Conservation (phyloP, 2,329 filamentous ascomycete species). For the Aaosphaeria pasadenensis region DNA sequence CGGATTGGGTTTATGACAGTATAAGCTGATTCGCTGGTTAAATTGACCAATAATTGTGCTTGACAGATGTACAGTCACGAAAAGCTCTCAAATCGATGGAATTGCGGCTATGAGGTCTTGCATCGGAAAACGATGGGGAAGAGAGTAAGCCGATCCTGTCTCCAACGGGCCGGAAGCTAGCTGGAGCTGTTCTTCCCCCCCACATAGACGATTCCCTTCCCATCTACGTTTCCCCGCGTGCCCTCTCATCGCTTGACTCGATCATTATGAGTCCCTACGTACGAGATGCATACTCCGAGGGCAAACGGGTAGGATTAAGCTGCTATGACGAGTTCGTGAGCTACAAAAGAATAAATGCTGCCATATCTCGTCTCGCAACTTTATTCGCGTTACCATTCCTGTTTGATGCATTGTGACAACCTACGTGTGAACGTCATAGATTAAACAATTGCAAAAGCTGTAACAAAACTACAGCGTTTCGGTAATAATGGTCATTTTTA, state of each 20-base stretch:
- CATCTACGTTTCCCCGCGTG: constrained; percentile 21
- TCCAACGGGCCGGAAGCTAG: constrained; percentile 40
- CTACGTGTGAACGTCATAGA: too few relatives aligned
- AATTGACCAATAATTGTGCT: constrained; percentile 44
- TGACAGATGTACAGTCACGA: constrained; percentile 15
- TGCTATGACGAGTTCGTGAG: constrained; percentile 26
- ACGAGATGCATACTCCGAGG: background rate
- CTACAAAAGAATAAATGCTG: background rate
- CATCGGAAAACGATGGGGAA: constrained; percentile 33
- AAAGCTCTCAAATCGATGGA: constrained; percentile 17
- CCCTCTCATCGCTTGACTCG: constrained; percentile 38
- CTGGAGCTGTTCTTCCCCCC: constrained; percentile 43
- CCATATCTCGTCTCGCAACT: background rate
- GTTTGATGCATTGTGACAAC: too few relatives aligned
- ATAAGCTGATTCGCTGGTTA: constrained; percentile 23
- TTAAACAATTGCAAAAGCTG: too few relatives aligned
- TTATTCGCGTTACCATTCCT: too few relatives aligned
- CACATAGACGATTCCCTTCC: constrained; percentile 40
- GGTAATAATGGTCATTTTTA: constrained; percentile 37
- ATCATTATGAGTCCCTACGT: constrained; percentile 20
- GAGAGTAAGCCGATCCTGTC: constrained; percentile 21
- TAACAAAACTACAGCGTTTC: background rate
- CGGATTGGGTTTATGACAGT: background rate
- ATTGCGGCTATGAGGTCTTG: constrained; percentile 28
- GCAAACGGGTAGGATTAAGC: constrained; percentile 22